phyloP scores from a whole-genome alignment of 192 early-diverging fungal species.

The Rhizophagus clarus region DNA sequence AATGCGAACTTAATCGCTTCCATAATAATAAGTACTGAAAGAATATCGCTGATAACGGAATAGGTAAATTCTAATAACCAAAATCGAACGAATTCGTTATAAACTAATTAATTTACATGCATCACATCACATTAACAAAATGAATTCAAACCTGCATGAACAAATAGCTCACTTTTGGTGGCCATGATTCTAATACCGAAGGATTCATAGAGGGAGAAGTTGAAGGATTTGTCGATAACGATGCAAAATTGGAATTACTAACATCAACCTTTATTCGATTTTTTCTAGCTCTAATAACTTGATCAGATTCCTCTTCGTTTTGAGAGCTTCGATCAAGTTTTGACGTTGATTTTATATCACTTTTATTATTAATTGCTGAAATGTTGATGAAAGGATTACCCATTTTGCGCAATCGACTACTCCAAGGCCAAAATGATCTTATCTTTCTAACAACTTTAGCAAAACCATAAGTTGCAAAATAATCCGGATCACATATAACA shows the following conservation, averaged over 20 bases:
- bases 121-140: background rate
- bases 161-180: constrained; percentile 37
- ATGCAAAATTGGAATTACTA: background rate
- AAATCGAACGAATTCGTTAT: constrained; percentile 25
- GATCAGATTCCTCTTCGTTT: background rate
- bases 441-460: constrained; percentile 21
- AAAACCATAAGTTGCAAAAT: constrained; percentile 25
- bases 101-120: constrained; percentile 18
- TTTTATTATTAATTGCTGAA: background rate
- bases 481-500: constrained; percentile 34
- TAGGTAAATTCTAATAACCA: constrained; percentile 60
- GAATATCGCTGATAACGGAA: constrained; percentile 78
- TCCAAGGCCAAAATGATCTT: constrained; percentile 30
- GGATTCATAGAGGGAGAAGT: background rate
- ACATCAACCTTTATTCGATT: constrained; percentile 12
- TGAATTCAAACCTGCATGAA: constrained; percentile 37
- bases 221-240: background rate
- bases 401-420: background rate
- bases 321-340: background rate
- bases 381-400: background rate
- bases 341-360: background rate
- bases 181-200: background rate
- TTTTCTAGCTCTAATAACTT: constrained; percentile 22
- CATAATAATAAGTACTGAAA: constrained; percentile 91
- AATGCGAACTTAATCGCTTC: constrained; percentile 75